A percentile compares a stretch with the other conserved stretches of the same genome.
Evolutionary conservation across 179 eudicot species (phyloP).

Genomic region (Beta macrorhiza): DNA sequence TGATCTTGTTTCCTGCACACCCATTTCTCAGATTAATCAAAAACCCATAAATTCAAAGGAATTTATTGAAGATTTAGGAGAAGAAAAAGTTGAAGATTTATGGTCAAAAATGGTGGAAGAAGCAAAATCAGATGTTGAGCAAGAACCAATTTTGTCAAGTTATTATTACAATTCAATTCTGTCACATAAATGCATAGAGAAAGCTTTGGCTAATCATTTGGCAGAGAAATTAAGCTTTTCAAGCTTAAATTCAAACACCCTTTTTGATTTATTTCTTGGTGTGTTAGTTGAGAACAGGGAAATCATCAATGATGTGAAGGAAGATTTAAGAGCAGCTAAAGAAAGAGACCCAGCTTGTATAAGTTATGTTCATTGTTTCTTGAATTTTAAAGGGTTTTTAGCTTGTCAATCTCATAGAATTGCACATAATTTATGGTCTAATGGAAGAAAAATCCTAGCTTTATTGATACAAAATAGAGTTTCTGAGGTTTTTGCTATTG

Average conservation of each 20-base stretch:
- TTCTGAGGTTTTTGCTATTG: slow-evolving; percentile 67
- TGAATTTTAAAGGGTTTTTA: slow-evolving; percentile 70
- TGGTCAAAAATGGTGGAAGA: slow-evolving; percentile 56
- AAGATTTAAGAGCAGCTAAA: slow-evolving; percentile 53
- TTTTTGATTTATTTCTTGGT: slow-evolving; percentile 44
- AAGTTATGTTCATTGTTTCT: slow-evolving; percentile 63
- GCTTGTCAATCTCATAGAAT: slow-evolving; percentile 66
- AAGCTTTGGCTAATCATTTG: slow-evolving; percentile 53
- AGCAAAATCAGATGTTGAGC: slow-evolving; percentile 43
- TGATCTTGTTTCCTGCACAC: slow-evolving; percentile 39
- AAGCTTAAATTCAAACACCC: slow-evolving; percentile 41
- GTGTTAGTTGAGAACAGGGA: slow-evolving; percentile 37
- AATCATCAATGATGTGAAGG: slow-evolving; percentile 36
- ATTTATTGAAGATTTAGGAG: background rate
- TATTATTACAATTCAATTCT: slow-evolving; percentile 49
- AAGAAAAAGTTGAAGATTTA: slow-evolving; percentile 28
- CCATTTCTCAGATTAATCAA: slow-evolving; percentile 27
- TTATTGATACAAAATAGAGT: slow-evolving; percentile 53
- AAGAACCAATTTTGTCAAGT: slow-evolving; percentile 57
- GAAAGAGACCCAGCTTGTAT: slow-evolving; percentile 78
- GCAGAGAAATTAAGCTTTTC: slow-evolving; percentile 42
- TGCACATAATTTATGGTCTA: slow-evolving; percentile 58
- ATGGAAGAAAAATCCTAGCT: slow-evolving; percentile 50
- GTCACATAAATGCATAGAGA: slow-evolving; percentile 47
- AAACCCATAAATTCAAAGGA: background rate